Evolutionary conservation across 2,329 filamentous ascomycete species (phyloP).

Genomic region (Hirsutella minnesotensis): DNA sequence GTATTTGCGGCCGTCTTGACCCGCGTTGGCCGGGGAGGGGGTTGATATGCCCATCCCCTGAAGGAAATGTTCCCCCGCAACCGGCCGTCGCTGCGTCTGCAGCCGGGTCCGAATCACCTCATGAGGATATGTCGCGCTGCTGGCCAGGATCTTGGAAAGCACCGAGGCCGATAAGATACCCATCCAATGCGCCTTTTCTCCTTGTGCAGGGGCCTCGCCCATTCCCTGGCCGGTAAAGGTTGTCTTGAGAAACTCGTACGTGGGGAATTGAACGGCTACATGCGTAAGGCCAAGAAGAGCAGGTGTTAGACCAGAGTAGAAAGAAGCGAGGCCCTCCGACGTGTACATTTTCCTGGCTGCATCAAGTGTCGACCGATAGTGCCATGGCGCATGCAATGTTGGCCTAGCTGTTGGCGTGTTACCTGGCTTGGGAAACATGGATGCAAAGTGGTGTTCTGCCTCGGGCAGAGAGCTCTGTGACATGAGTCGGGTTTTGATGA

Average conservation of each 20-base stretch:
- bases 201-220: constrained; percentile 44
- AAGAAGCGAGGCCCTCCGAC: constrained; percentile 76
- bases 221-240: constrained; percentile 83
- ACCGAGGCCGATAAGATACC: constrained; percentile 84
- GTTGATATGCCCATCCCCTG: constrained; percentile 35
- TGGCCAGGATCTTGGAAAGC: constrained; percentile 87
- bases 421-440: constrained; percentile 32
- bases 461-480: constrained; percentile 58
- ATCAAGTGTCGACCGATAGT: constrained; percentile 82
- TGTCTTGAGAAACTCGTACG: constrained; percentile 88
- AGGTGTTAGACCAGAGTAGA: constrained; percentile 90
- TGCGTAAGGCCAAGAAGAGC: constrained; percentile 86
- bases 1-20: constrained; percentile 43
- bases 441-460: constrained; percentile 33
- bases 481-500: constrained; percentile 97
- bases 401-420: constrained; percentile 44
- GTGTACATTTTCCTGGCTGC: constrained; percentile 93
- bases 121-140: constrained; percentile 91
- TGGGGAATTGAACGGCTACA: constrained; percentile 92
- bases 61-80: constrained; percentile 40
- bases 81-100: constrained; percentile 78
- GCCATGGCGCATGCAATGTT: constrained; percentile 61
- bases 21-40: constrained; percentile 12
- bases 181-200: constrained; percentile 53
- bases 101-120: constrained; percentile 89